phyloP scores from a whole-genome alignment of 768 basidiomycete species.

The Pseudohyphozyma bogoriensis region DNA sequence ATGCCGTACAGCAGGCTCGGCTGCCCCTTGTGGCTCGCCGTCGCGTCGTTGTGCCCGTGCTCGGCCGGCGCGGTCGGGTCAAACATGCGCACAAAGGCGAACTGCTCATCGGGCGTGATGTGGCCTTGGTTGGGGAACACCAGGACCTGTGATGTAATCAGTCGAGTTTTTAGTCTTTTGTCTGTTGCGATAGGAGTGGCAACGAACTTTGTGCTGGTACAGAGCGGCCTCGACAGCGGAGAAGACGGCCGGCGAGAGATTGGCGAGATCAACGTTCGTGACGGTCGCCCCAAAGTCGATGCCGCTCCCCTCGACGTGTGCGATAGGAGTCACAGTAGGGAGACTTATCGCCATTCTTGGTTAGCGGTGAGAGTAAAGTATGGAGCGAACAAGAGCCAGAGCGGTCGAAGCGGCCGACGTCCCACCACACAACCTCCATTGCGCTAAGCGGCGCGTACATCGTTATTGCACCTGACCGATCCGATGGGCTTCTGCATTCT shows the following conservation, averaged over 20 bases:
- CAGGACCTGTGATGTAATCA: too few relatives aligned
- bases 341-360: neutral
- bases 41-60: conserved; percentile 7
- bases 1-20: conserved; percentile 2
- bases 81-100: neutral
- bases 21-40: neutral
- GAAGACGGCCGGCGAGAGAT: neutral
- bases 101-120: neutral
- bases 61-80: neutral
- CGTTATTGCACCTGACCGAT: too few relatives aligned
- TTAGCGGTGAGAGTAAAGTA: neutral
- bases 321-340: neutral
- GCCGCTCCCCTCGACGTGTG: neutral
- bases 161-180: too few relatives aligned
- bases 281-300: neutral
- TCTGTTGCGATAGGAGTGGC: too few relatives aligned
- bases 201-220: conserved; percentile 4
- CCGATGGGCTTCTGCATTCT: too few relatives aligned
- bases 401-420: too few relatives aligned
- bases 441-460: too few relatives aligned
- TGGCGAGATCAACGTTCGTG: neutral
- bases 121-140: neutral
- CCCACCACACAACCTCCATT: too few relatives aligned
- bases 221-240: neutral
- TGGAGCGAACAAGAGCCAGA: neutral